Base-by-base conservation (phyloP, 2,329 filamentous ascomycete genomes). In the Colletotrichum sp. region DNA sequence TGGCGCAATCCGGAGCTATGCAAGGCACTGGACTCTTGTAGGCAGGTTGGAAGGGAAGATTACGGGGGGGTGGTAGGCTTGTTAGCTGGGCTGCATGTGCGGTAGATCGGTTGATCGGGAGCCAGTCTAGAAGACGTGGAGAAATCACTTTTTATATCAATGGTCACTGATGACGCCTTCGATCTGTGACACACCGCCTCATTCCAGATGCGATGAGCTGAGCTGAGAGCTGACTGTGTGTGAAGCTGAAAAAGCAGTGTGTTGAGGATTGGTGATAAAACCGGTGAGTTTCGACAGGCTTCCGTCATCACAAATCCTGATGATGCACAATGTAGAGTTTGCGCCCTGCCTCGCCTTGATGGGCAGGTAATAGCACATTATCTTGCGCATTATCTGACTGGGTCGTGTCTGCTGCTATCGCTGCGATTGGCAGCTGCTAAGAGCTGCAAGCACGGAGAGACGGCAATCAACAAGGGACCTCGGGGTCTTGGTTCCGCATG, bases 251-350 rank as follows among this genome's bases (percentile, higher is more conserved):
- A 63, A 71, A 71, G 32, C 73, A 44, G 39, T 19, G 48, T 36
- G 60, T 64, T 60, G 22, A 22, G 25, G 13, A 19, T 66, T 72
- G 63, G 16, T 65, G 44, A 77, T 71, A n/a, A 12, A 68, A 67
- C 44, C 6, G 59, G 27, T 30, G 22, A 55, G 61, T n/a, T 76
- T 77, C 75, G 72, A 77, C 36, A 59, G 12, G 52, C 73, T 77
- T 77, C 75, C 68, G 68, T 77, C 75, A 77, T 77, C 52, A 57
- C 68, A 65, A 72, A 75, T 67, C 68, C 72, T 30, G 44, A 72
- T 77, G 75, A 68, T 73, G 73, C 69, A 64, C 59, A 57, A 73
- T 48, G 44, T 59, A 36, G 32, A 57, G 36, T 67, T 36, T 72
- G 72, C 60, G 44, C 61, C 61, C 52, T 68, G 63, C 57, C n/a